Evolutionary conservation across 352 stramenopile species (phyloP).

Genomic region (Phytophthora lateralis): DNA sequence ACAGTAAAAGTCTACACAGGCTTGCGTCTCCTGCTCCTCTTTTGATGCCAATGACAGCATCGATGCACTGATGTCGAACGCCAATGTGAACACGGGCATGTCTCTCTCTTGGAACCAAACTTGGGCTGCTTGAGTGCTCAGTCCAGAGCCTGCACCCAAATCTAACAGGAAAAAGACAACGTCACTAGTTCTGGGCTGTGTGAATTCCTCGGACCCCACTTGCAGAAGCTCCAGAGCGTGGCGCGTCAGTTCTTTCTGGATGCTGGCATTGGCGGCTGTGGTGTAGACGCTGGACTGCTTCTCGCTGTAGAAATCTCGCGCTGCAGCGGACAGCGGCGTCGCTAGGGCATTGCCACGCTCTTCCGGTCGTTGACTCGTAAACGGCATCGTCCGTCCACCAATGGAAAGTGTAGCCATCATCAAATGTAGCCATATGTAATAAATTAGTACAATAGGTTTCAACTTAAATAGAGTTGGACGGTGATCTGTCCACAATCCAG

Average conservation of each 20-base stretch:
- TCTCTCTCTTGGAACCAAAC: constrained; percentile 50
- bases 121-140: constrained; percentile 64
- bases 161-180: constrained; percentile 60
- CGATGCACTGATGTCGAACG: constrained; percentile 77
- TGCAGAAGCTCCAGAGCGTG: constrained; percentile 66
- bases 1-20: constrained; percentile 57
- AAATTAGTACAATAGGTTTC: constrained; percentile 11
- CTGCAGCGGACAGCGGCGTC: constrained; percentile 43
- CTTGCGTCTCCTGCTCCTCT: constrained; percentile 10
- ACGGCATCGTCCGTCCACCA: constrained; percentile 51
- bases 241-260: constrained; percentile 70
- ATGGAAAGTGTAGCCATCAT: constrained; percentile 8
- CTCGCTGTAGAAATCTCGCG: constrained; percentile 64
- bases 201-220: constrained; percentile 19
- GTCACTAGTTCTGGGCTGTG: constrained; percentile 7
- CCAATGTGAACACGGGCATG: constrained; percentile 50
- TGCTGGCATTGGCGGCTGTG: constrained; percentile 63
- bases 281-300: constrained; percentile 74
- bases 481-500: background rate
- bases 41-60: constrained; percentile 61
- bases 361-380: constrained; percentile 52
- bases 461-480: constrained; percentile 19
- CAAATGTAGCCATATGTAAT: background rate
- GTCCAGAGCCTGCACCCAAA: constrained; percentile 68
- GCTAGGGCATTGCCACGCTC: constrained; percentile 42